Percentiles rank a stretch among this genome's conserved stretches.
Conservation (phyloP, 768 basidiomycete genomes). For the Tricholoma furcatifolium region DNA sequence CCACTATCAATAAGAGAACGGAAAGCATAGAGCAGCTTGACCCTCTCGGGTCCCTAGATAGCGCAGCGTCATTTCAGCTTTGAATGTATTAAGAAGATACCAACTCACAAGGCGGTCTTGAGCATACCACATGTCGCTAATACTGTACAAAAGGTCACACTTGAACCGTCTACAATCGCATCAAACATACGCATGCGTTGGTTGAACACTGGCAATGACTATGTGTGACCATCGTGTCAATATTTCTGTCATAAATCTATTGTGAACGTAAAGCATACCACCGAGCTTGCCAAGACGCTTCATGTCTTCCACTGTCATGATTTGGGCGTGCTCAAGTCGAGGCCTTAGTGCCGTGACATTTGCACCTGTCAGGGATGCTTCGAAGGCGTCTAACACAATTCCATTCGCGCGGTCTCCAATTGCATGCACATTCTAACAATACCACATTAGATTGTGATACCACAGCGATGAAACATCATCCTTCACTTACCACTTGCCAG, state of each 20-base stretch:
- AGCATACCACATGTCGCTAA: conserved; percentile 89
- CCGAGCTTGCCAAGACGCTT: conserved; percentile 74
- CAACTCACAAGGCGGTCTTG: conserved; percentile 70
- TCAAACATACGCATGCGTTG: conserved; percentile 77
- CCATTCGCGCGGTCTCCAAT: conserved; percentile 88
- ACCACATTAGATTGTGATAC: background rate
- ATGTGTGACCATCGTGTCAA: background rate
- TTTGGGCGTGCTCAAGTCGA: conserved; percentile 89
- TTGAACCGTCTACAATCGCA: background rate
- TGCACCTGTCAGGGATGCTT: conserved; percentile 56
- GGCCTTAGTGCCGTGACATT: conserved; percentile 69
- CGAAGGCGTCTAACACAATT: conserved; percentile 81
- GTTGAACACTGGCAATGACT: conserved; percentile 92
- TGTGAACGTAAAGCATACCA: conserved; percentile 41
- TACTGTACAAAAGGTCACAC: conserved; percentile 37
- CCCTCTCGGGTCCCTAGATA: conserved; percentile 72
- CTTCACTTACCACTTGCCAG: conserved; percentile 81
- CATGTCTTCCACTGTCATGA: conserved; percentile 78
- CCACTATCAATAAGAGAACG: conserved; percentile 64
- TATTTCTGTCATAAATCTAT: background rate
- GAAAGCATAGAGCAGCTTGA: conserved; percentile 88
- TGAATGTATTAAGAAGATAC: background rate
- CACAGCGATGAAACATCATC: background rate
- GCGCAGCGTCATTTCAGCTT: conserved; percentile 5
- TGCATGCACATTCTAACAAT: conserved; percentile 75